Conservation (phyloP, 192 early-diverging fungal species). For the Entophlyctis helioformis region DNA sequence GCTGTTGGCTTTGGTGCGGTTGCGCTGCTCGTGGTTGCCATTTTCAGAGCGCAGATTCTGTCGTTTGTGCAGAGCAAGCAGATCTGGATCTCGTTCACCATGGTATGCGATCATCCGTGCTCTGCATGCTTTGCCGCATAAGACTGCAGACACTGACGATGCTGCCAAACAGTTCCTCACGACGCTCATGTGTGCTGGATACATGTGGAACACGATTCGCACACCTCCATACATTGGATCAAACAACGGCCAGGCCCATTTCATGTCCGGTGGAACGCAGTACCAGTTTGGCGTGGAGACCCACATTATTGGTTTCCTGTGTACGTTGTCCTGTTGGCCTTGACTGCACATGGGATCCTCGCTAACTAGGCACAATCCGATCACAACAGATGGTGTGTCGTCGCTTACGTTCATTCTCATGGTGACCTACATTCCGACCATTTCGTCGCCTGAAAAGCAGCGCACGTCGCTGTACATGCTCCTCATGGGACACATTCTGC, state of each 20-base stretch:
- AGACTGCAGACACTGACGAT: too few species aligned
- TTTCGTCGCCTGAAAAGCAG: slow-evolving; percentile 41
- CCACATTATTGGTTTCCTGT: slow-evolving; percentile 59
- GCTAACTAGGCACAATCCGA: too few species aligned
- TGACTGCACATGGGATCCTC: too few species aligned
- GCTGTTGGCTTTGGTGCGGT: slow-evolving; percentile 6
- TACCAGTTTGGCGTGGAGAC: slow-evolving; percentile 59
- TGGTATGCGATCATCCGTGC: too few species aligned
- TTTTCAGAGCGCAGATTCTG: slow-evolving; percentile 16
- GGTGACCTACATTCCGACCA: slow-evolving; percentile 35
- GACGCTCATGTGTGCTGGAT: slow-evolving; percentile 60
- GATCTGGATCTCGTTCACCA: slow-evolving; percentile 8
- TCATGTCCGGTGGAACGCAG: slow-evolving; percentile 55
- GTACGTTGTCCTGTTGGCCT: slow-evolving; percentile 26
- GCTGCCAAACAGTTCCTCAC: slow-evolving; percentile 34
- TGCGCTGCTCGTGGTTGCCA: slow-evolving; percentile 6
- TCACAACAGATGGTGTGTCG: slow-evolving; percentile 52
- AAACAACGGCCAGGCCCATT: slow-evolving; percentile 36
- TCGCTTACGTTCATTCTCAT: slow-evolving; percentile 41
- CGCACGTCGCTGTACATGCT: slow-evolving; percentile 44
- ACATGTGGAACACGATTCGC: slow-evolving; percentile 83
- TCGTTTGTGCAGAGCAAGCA: slow-evolving; percentile 20
- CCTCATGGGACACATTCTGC: slow-evolving; percentile 49
- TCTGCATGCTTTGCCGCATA: too few species aligned
- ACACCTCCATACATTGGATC: slow-evolving; percentile 49